A percentile compares a stretch with the other conserved stretches of the same genome.
Evolutionary conservation across 495 filamentous ascomycete species (phyloP).

Genomic region (Daldinia decipiens): DNA sequence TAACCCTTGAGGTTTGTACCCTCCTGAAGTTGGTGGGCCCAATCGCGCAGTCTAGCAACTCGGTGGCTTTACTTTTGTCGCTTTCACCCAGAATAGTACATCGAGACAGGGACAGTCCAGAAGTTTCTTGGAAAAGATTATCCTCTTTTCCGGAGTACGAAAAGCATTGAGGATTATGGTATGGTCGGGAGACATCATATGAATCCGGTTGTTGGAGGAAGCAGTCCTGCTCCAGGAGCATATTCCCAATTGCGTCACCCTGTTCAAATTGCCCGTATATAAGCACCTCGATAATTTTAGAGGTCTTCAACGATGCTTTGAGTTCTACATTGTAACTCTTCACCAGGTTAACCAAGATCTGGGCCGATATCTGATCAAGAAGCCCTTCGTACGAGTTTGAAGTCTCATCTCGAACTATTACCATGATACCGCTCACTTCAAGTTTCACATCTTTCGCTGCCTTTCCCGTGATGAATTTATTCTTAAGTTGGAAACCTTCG

Average conservation of each 20-base stretch:
- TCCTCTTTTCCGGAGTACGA: constrained; percentile 7
- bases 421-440: constrained; percentile 5
- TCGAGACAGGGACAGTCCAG: not conserved
- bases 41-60: constrained; percentile 19
- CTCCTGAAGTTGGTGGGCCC: constrained; percentile 21
- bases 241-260: constrained; percentile 16
- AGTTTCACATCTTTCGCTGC: not conserved
- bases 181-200: constrained; percentile 18
- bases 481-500: not conserved
- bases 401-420: constrained; percentile 1
- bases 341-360: not conserved
- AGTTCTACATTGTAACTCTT: constrained; percentile 13
- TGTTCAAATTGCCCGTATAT: constrained; percentile 18
- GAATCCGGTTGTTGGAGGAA: constrained; percentile 26
- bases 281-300: constrained; percentile 11
- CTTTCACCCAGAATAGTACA: not conserved
- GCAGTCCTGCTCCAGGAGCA: constrained; percentile 16
- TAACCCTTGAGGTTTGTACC: constrained; percentile 3
- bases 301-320: not conserved
- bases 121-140: not conserved
- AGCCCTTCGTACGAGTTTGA: constrained; percentile 17
- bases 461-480: not conserved
- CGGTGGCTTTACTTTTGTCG: constrained; percentile 11
- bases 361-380: constrained; percentile 2
- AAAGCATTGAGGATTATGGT: constrained; percentile 28